A percentile compares a stretch with the other conserved stretches of the same genome.
Evolutionary conservation across 2,329 filamentous ascomycete species (phyloP).

Genomic region (Zymoseptoria pseudotritici): DNA sequence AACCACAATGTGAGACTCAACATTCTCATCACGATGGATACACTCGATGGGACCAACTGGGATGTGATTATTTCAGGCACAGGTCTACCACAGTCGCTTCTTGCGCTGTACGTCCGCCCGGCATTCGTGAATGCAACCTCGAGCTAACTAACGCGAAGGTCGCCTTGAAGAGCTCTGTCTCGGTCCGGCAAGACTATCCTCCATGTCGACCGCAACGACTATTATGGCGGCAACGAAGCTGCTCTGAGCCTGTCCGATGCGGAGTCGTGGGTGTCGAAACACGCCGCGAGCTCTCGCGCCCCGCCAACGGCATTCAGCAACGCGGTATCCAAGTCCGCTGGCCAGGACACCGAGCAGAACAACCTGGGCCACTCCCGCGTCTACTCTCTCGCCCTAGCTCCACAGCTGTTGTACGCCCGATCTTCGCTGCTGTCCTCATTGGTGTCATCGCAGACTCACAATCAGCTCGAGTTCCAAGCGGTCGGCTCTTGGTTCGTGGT

Average conservation of each 20-base stretch:
- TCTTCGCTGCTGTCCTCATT: constrained; percentile 70
- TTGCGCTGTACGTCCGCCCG: constrained; percentile 43
- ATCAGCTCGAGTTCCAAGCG: constrained; percentile 86
- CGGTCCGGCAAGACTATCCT: constrained; percentile 86
- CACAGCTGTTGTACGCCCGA: constrained; percentile 77
- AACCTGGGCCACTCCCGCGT: constrained; percentile 57
- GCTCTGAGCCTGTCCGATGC: constrained; percentile 78
- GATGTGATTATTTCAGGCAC: constrained; percentile 49
- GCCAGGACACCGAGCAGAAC: constrained; percentile 14
- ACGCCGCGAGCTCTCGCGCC: constrained; percentile 6
- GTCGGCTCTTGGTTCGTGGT: constrained; percentile 89
- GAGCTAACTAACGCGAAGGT: constrained; percentile 60
- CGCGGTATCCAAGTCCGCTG: constrained; percentile 28
- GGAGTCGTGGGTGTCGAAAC: constrained; percentile 60
- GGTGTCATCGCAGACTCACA: constrained; percentile 81
- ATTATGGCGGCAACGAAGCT: constrained; percentile 81
- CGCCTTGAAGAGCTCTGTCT: constrained; percentile 71
- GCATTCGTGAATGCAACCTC: constrained; percentile 11
- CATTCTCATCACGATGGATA: constrained; percentile 35
- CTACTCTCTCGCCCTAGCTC: constrained; percentile 77
- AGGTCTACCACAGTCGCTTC: constrained; percentile 45
- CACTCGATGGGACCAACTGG: constrained; percentile 44
- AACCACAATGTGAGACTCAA: constrained; percentile 4
- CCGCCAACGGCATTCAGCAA: constrained; percentile 19
- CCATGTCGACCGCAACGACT: constrained; percentile 79